A percentile compares a stretch with the other conserved stretches of the same genome.
Evolutionary conservation across 441 rosid genomes (phyloP).

Genomic region (Populus hybrid): DNA sequence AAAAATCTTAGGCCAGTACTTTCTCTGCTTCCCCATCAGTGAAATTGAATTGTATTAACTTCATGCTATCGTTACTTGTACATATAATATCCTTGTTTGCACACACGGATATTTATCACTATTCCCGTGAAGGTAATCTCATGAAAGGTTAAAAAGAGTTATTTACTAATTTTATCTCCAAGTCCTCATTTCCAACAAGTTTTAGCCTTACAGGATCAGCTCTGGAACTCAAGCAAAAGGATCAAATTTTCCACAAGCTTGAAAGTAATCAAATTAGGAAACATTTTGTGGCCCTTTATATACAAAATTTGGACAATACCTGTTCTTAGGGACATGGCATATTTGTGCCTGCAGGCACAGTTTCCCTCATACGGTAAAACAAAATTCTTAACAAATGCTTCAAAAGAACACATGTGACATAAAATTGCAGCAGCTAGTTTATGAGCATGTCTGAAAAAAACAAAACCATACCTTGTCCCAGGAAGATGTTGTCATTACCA

Average conservation of each 20-base stretch:
- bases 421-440: neutral
- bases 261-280: neutral
- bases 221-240: neutral
- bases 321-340: neutral
- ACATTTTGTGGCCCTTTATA: neutral
- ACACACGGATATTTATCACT: neutral
- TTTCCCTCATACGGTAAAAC: neutral
- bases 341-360: neutral
- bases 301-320: neutral
- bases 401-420: neutral
- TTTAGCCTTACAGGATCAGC: neutral
- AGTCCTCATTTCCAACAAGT: neutral
- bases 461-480: slow-evolving; percentile 72
- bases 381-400: neutral
- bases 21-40: too few relatives aligned
- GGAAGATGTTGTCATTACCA: slow-evolving; percentile 38
- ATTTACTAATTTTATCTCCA: neutral
- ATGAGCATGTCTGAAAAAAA: slow-evolving; percentile 6
- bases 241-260: neutral
- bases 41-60: too few relatives aligned
- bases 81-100: neutral
- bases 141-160: too few relatives aligned
- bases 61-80: too few relatives aligned
- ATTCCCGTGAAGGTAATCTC: neutral
- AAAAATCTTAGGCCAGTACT: too few relatives aligned